Percentiles rank a stretch among this genome's conserved stretches.
Evolutionary conservation across 441 rosid species (phyloP).

Genomic region (Theobroma grandiflorum): DNA sequence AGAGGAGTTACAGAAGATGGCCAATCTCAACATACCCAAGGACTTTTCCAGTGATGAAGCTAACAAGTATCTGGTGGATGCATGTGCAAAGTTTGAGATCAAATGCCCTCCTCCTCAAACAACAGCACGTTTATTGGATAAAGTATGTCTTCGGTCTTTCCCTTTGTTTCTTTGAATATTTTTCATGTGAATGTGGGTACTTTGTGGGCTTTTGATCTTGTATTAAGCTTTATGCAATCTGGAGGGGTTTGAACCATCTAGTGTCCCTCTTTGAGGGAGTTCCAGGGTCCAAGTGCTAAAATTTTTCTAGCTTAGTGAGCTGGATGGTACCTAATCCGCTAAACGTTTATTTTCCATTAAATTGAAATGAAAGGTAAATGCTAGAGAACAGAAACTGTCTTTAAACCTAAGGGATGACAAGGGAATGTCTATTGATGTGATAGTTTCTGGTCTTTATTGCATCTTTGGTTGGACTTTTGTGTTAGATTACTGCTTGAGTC

Average conservation of each 20-base stretch:
- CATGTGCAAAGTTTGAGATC: constrained; percentile 68
- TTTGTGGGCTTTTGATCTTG: neutral
- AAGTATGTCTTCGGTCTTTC: constrained; percentile 43
- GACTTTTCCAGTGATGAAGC: constrained; percentile 77
- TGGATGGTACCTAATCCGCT: neutral
- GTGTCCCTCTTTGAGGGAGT: neutral
- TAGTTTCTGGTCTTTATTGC: neutral
- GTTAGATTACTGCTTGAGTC: neutral
- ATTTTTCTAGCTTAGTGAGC: neutral
- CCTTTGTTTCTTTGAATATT: neutral
- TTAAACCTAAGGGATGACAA: neutral
- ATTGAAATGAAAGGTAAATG: constrained; percentile 9
- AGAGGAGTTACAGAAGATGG: constrained; percentile 76
- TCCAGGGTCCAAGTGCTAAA: neutral
- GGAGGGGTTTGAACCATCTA: neutral
- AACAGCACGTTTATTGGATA: constrained; percentile 77
- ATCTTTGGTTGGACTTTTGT: neutral
- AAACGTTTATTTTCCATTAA: neutral
- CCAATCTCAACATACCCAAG: constrained; percentile 75
- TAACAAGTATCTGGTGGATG: constrained; percentile 68
- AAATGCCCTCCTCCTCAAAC: constrained; percentile 92
- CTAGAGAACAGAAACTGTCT: neutral
- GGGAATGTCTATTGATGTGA: neutral
- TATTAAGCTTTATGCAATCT: neutral
- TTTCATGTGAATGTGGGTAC: neutral